Conservation (phyloP, 768 basidiomycete species). For the Lactifluus echinatus region DNA sequence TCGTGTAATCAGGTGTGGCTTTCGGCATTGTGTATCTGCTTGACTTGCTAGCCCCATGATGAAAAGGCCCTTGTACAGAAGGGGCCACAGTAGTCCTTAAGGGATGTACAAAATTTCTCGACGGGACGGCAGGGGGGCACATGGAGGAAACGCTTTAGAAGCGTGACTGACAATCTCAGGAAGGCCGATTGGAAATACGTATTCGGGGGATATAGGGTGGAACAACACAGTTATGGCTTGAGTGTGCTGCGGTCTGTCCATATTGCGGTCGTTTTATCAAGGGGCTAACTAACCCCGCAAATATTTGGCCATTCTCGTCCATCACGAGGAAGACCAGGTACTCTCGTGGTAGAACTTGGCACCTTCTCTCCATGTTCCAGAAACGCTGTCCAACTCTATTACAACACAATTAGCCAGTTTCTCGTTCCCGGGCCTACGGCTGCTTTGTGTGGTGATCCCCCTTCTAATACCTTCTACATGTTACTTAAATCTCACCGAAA, state of each 20-base stretch:
- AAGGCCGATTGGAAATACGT: conserved; percentile 32
- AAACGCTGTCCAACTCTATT: conserved; percentile 27
- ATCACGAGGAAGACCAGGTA: not conserved
- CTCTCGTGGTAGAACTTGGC: conserved; percentile 44
- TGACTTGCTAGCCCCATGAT: no score
- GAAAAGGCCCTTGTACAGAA: no score
- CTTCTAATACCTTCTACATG: no score
- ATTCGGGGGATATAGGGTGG: conserved; percentile 50
- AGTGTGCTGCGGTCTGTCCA: conserved; percentile 52
- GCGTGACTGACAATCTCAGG: conserved; percentile 21
- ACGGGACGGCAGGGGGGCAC: no score
- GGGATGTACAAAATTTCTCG: no score
- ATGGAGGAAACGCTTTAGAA: no score
- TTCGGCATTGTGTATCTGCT: conserved; percentile 53
- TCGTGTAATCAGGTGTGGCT: conserved; percentile 55
- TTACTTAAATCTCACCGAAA: conserved; percentile 65
- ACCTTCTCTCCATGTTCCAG: conserved; percentile 37
- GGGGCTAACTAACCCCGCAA: conserved; percentile 45
- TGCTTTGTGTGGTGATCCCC: conserved; percentile 47
- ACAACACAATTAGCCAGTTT: conserved; percentile 25
- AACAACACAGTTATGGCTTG: conserved; percentile 60
- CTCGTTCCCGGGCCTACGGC: conserved; percentile 44
- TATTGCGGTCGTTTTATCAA: conserved; percentile 33
- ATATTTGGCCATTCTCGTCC: not conserved
- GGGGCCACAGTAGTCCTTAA: no score